A percentile compares a stretch with the other conserved stretches of the same genome.
phyloP scores from a whole-genome alignment of 75 land plant genomes.

The Selaginella tamariscina region DNA sequence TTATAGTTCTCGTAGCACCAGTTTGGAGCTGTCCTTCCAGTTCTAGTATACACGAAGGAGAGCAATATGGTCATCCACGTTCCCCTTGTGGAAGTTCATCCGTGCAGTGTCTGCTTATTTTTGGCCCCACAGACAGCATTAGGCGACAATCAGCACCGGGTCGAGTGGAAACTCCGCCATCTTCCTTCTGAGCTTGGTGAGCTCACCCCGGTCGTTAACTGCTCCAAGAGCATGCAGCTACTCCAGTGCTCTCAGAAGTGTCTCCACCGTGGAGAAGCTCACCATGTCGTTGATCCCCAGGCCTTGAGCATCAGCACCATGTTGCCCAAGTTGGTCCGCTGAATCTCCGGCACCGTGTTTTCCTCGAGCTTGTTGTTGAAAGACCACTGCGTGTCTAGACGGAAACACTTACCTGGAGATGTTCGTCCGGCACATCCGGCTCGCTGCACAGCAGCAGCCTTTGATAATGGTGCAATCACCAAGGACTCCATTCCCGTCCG shows the following conservation, averaged over 20 bases:
- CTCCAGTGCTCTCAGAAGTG: constrained; percentile 78
- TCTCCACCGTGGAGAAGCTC: constrained; percentile 87
- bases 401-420: constrained; percentile 80
- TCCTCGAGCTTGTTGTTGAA: constrained; percentile 77
- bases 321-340: constrained; percentile 86
- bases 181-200: constrained; percentile 80
- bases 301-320: constrained; percentile 81
- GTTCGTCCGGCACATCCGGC: constrained; percentile 97
- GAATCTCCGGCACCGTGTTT: constrained; percentile 88
- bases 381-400: constrained; percentile 69
- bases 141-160: constrained; percentile 98
- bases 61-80: constrained; percentile 94
- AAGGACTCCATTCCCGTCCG: constrained; percentile 96
- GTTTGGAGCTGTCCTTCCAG: constrained; percentile 91
- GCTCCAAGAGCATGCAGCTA: constrained; percentile 86
- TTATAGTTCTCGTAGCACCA: constrained; percentile 98
- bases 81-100: constrained; percentile 87
- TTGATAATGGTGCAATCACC: constrained; percentile 67
- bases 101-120: constrained; percentile 98
- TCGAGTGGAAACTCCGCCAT: constrained; percentile 99
- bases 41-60: constrained; percentile 72
- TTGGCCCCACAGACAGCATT: constrained; percentile 45
- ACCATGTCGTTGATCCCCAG: constrained; percentile 82
- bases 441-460: constrained; percentile 84
- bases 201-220: constrained; percentile 70